Conservation (phyloP, 2,329 filamentous ascomycete genomes). For the Huntiella moniliformis region DNA sequence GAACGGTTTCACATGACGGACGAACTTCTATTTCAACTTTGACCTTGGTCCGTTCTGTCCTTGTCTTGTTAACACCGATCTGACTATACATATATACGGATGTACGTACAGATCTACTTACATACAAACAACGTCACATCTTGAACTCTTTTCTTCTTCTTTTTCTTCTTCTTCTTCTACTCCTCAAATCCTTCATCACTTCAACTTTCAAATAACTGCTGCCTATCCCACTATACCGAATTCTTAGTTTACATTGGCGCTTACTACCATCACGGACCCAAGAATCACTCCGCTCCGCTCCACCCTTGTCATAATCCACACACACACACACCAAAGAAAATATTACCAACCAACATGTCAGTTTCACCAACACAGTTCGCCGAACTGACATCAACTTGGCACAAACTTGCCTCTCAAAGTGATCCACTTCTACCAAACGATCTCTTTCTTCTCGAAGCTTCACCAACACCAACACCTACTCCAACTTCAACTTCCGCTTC, state of each 20-base stretch:
- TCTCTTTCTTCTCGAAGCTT: not conserved
- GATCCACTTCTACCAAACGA: conserved; percentile 3
- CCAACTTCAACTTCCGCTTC: not conserved
- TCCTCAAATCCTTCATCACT: not conserved
- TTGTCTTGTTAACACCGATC: not conserved
- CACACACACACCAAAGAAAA: not conserved
- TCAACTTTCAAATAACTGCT: too few species aligned
- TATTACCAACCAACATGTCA: not conserved
- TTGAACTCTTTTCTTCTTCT: not conserved
- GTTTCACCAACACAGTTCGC: conserved; percentile 1
- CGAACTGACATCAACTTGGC: conserved; percentile 8
- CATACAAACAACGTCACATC: not conserved
- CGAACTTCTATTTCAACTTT: too few species aligned
- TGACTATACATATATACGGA: too few species aligned
- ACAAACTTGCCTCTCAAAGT: conserved; percentile 1
- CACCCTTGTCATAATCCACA: too few species aligned
- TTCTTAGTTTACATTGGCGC: not conserved
- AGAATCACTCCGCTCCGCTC: too few species aligned
- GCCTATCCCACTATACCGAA: not conserved
- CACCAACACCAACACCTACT: not conserved
- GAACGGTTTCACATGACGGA: too few species aligned
- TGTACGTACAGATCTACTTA: not conserved
- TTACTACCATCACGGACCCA: too few species aligned
- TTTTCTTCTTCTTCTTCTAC: not conserved
- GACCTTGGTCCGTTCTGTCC: too few species aligned